Evolutionary conservation across 768 basidiomycete genomes (phyloP).

Genomic region (Pluteus cervinus): DNA sequence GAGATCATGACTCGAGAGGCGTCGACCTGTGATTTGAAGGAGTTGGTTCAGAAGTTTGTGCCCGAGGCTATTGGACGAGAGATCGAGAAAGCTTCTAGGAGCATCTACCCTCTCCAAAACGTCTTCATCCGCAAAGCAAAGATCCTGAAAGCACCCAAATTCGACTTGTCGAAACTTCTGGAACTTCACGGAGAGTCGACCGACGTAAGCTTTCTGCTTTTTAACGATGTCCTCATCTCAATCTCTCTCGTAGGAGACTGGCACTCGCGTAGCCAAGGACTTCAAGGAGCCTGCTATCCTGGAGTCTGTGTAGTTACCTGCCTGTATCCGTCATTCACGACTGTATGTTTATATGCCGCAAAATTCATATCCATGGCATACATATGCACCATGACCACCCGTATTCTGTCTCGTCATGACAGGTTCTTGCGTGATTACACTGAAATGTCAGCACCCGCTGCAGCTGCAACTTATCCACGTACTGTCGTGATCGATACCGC

Average conservation of each 20-base stretch:
- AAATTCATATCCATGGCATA: too few relatives aligned
- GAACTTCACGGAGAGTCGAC: slow-evolving; percentile 95
- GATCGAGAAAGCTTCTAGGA: slow-evolving; percentile 96
- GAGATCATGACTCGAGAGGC: slow-evolving; percentile 98
- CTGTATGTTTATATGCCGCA: too few relatives aligned
- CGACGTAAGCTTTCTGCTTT: slow-evolving; percentile 56
- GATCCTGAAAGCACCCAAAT: slow-evolving; percentile 97
- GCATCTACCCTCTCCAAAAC: slow-evolving; percentile 98
- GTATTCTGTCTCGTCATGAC: too few relatives aligned
- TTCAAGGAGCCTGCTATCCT: slow-evolving; percentile 98
- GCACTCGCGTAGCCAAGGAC: slow-evolving; percentile 89
- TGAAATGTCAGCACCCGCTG: too few relatives aligned
- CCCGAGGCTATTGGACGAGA: slow-evolving; percentile 98
- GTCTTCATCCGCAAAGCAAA: slow-evolving; percentile 99
- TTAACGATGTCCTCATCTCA: slow-evolving; percentile 6
- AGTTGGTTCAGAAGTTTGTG: slow-evolving; percentile 97
- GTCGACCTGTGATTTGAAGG: slow-evolving; percentile 93
- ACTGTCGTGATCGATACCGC: too few relatives aligned
- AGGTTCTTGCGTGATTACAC: too few relatives aligned
- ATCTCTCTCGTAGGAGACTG: slow-evolving; percentile 66
- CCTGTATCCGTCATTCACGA: background rate
- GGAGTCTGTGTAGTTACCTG: slow-evolving; percentile 88
- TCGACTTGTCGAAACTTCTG: slow-evolving; percentile 91
- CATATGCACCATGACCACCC: too few relatives aligned
- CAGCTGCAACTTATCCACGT: too few relatives aligned